phyloP scores from a whole-genome alignment of 202 grass and related monocot species.

The Sporobolus alterniflorus region DNA sequence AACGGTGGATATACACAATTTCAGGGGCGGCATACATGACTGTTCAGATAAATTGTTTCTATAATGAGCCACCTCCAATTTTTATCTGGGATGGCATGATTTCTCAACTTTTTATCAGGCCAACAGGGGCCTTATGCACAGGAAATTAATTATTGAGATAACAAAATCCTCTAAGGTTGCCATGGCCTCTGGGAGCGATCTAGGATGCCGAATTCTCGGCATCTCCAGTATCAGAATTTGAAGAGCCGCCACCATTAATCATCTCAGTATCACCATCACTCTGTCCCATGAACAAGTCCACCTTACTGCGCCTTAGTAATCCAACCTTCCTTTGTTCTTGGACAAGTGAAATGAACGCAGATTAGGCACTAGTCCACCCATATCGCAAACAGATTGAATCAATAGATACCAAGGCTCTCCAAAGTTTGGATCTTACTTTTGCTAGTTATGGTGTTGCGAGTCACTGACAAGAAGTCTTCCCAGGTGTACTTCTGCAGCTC shows the following conservation, averaged over 20 bases:
- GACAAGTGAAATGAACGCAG: constrained; percentile 20
- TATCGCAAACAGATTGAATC: neutral
- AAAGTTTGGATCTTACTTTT: constrained; percentile 66
- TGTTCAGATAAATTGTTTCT: constrained; percentile 40
- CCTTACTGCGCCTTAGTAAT: constrained; percentile 44
- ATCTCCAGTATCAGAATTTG: constrained; percentile 60
- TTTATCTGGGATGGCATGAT: constrained; percentile 42
- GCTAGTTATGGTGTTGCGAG: constrained; percentile 88
- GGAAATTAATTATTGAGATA: constrained; percentile 46
- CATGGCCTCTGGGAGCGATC: constrained; percentile 24
- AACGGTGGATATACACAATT: constrained; percentile 54
- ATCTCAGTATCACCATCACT: constrained; percentile 61
- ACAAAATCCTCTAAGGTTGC: constrained; percentile 22
- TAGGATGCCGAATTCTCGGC: constrained; percentile 43
- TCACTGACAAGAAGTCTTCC: constrained; percentile 82
- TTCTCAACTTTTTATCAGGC: constrained; percentile 51
- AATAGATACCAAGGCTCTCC: neutral
- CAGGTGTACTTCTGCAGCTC: constrained; percentile 77
- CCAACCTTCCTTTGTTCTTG: constrained; percentile 62
- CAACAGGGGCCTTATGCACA: constrained; percentile 50
- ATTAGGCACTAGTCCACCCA: neutral
- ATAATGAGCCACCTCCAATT: constrained; percentile 54
- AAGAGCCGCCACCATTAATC: constrained; percentile 49
- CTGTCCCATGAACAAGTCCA: constrained; percentile 38
- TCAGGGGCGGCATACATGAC: constrained; percentile 30